Conservation (phyloP, 768 basidiomycete genomes). For the Psilocybe subaeruginosa region DNA sequence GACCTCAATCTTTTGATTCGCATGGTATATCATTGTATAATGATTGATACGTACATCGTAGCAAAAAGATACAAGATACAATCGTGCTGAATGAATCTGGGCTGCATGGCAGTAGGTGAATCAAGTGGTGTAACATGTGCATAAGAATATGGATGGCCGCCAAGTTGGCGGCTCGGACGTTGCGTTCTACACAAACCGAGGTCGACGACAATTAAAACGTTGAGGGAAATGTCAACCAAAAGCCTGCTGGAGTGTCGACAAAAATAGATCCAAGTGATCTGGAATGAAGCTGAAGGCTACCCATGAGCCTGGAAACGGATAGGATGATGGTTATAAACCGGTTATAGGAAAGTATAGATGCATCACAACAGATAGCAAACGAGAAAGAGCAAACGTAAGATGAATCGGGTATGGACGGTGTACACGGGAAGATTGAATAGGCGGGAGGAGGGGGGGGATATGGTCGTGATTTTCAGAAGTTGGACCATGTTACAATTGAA, state of each 20-base stretch:
- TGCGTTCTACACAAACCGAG: background rate
- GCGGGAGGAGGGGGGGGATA: background rate
- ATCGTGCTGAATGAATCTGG: background rate
- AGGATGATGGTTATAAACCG: background rate
- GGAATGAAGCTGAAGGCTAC: background rate
- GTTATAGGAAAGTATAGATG: background rate
- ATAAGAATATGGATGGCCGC: background rate
- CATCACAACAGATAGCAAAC: constrained; percentile 4
- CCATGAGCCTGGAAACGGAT: background rate
- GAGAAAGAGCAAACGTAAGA: background rate
- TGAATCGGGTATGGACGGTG: background rate
- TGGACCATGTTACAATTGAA: constrained; percentile 71
- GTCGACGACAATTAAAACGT: background rate
- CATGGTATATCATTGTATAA: background rate
- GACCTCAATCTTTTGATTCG: background rate
- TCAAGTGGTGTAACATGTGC: background rate
- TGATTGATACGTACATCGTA: background rate
- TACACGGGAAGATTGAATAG: background rate
- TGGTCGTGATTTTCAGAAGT: constrained; percentile 42
- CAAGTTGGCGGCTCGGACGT: background rate
- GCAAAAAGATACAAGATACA: background rate
- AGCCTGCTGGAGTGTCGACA: background rate
- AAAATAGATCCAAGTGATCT: background rate
- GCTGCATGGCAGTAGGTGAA: background rate
- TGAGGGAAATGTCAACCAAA: background rate